Evolutionary conservation across 106 monocot species (phyloP).

Genomic region (Apostasia ramifera): DNA sequence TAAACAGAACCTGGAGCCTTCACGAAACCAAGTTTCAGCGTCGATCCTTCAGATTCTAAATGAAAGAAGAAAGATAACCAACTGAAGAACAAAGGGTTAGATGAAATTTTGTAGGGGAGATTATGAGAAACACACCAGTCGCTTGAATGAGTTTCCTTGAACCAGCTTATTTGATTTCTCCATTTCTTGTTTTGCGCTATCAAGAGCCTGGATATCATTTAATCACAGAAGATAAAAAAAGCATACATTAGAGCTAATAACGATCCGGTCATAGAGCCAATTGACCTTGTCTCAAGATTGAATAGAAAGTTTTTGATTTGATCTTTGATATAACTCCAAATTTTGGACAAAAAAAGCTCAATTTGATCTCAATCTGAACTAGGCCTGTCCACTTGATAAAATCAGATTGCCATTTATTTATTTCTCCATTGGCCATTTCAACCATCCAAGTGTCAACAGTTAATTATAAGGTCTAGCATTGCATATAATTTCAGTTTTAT

Average conservation of each 20-base stretch:
- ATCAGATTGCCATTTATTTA: no score
- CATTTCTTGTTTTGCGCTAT: constrained; percentile 62
- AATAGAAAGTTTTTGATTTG: no score
- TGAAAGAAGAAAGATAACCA: background rate
- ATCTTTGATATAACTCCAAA: no score
- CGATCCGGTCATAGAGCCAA: background rate
- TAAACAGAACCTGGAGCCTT: background rate
- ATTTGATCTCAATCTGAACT: no score
- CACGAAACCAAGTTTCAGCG: constrained; percentile 2
- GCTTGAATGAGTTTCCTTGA: constrained; percentile 57
- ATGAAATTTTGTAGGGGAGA: background rate
- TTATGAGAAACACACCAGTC: constrained; percentile 35
- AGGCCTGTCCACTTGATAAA: no score
- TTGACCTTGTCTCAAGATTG: no score
- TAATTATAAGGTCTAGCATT: no score
- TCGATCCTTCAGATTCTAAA: background rate
- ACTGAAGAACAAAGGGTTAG: background rate
- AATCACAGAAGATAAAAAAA: background rate
- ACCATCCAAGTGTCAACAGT: no score
- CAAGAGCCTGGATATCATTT: constrained; percentile 43
- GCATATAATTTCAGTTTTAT: no score
- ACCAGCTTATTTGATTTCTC: constrained; percentile 44
- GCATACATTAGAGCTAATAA: background rate
- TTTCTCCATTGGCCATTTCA: no score
- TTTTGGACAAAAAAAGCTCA: background rate